A percentile compares a stretch with the other conserved stretches of the same genome.
Conservation (phyloP, 1,284 basidiomycete species). For the Pseudozyma thailandica region DNA sequence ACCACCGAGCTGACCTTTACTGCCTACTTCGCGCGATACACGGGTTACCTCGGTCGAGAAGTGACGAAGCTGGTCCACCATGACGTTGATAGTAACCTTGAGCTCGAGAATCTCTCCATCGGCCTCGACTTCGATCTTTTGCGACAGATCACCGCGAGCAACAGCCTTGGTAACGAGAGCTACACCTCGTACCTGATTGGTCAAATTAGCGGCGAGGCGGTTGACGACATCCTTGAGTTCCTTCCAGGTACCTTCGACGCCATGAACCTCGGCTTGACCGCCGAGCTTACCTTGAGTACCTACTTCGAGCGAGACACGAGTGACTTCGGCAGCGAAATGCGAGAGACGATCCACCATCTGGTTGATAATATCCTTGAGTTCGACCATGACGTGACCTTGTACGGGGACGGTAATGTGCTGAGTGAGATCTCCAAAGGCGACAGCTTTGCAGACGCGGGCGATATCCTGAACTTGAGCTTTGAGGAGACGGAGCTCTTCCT, state of each 20-base stretch:
- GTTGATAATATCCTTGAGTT: conserved; percentile 97
- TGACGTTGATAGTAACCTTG: conserved; percentile 97
- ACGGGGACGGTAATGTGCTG: conserved; percentile 97
- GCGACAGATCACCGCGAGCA: conserved; percentile 90
- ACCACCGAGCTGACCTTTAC: conserved; percentile 64
- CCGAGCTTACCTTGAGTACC: conserved; percentile 69
- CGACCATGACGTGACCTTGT: conserved; percentile 95
- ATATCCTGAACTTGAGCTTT: conserved; percentile 92
- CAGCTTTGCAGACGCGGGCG: conserved; percentile 91
- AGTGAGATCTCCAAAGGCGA: conserved; percentile 90
- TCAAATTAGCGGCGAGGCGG: conserved; percentile 73
- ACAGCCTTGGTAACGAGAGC: conserved; percentile 98
- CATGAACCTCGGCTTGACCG: conserved; percentile 67
- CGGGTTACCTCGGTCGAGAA: conserved; percentile 95
- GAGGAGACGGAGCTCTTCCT: conserved; percentile 82
- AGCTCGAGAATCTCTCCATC: conserved; percentile 95
- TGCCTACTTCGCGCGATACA: conserved; percentile 75
- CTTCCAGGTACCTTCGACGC: conserved; percentile 68
- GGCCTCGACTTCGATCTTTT: conserved; percentile 96
- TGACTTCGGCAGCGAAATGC: conserved; percentile 93
- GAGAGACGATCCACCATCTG: conserved; percentile 88
- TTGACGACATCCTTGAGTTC: conserved; percentile 69
- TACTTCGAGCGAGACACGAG: conserved; percentile 87
- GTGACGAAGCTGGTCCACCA: conserved; percentile 87
- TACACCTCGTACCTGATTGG: conserved; percentile 92